Base-by-base conservation (phyloP, 768 basidiomycete species). In the Termitomyces sp. region DNA sequence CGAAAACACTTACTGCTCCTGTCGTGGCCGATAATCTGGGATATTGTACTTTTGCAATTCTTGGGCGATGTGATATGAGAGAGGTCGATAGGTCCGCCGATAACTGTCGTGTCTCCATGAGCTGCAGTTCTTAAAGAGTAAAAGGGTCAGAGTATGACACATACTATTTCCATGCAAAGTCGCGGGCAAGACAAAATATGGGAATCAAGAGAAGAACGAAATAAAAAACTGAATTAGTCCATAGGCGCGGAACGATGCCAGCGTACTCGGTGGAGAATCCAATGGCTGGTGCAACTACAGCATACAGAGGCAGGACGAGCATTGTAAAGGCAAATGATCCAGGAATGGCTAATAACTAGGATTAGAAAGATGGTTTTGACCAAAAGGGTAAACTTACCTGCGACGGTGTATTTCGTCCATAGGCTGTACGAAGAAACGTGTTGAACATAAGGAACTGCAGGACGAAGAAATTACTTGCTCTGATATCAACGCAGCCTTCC, bases 341-440 rank as follows among this genome's bases (percentile, higher is more conserved):
- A 2, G 96, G 97, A 48, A 99, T 99, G 11, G 97, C 96, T 86
- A 64, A 23, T 47, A 50, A 29, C 46, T 25, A 53, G 43, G 10
- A 11, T 44, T 48, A 45, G 46, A 53, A 31, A 53, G 33, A 54
- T 27, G 23, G 20, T 18, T 32, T n/a, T 10, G 2, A 33, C 31
- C 25, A 33, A 32, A 20, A 51, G 12, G 15, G 5, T 18, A 27
- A 16, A 68, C 78, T 53, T 64, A 88, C 88, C 89, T 38, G 92
- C 93, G 45, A 98, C 91, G 12, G 96, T 98, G 65, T 98, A 99
- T 68, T 98, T 98, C 0, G 97, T 99, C 97, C 97, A 99, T n/a
- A 99, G 72, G 63, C 96, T 99, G 12, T 7, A 49, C 52, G 47
- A 45, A 49, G 20, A 23, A 40, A 31, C 55, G 7, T 59, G 38